Evolutionary conservation across 176 grass and related monocot species (phyloP), one percentile per base, ranked within the genome.

Genomic region (Tillandsia leiboldiana): DNA sequence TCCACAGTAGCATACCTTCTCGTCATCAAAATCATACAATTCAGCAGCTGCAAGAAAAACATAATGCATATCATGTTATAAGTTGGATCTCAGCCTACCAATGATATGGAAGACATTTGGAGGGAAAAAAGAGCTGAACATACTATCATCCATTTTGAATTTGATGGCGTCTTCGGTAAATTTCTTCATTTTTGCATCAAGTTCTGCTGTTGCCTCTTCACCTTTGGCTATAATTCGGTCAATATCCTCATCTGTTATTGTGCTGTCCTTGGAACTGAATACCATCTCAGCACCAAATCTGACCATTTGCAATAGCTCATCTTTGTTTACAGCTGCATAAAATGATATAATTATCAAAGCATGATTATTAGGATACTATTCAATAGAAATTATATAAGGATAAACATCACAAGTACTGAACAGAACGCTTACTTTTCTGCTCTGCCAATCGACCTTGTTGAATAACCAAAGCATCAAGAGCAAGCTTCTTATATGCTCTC

Each of bases 71-170:
- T 62, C 50, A 49, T 63, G 53, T 64, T 17, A 51, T 15, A 63
- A 72, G 33, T 53, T 20, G 51, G 24, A 24, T 53, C 24, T 48
- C 12, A 71, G 42, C 51, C 18, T 71, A 22, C 49, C 33, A 42
- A 42, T 42, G 33, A 79, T 50, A 72, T 11, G 64, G 51, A 64
- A 51, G 0, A 51, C 18, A 42, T 28, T 53, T 20, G 3, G 11
- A 67, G 51, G 72, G 50, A 11, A 73, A 51, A 72, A 58, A 67
- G 51, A 56, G 59, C 48, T 15, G 54, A 42, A 61, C 86, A 66
- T 93, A 99, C 94, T 93, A 20, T 99, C 87, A 77, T 99, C 94
- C 94, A 99, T 99, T 75, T 99, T 99, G 76, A 99, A 93, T 76
- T 99, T 93, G 54, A 99, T 93, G 3, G 94, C 94, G 80, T 99